phyloP scores from a whole-genome alignment of 805 yeast species.

The Tanozyma kutaoensis region DNA sequence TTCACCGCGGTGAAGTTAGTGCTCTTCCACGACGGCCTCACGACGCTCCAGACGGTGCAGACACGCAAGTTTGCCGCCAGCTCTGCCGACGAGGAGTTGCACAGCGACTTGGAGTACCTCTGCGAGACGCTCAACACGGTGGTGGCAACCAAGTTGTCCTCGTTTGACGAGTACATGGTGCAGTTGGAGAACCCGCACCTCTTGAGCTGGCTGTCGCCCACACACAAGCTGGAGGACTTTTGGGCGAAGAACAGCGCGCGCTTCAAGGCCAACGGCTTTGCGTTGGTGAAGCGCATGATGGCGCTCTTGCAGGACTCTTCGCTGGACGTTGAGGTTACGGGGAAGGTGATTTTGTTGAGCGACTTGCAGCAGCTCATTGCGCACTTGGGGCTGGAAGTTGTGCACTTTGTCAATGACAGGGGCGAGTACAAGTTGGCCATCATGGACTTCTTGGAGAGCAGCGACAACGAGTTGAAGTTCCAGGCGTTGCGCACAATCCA shows the following conservation, averaged over 20 bases:
- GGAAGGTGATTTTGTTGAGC: conserved; percentile 25
- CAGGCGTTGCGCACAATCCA: conserved; percentile 97
- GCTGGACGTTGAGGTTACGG: conserved; percentile 6
- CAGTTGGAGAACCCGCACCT: conserved; percentile 72
- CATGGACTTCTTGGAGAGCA: conserved; percentile 64
- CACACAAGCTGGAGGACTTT: conserved; percentile 77
- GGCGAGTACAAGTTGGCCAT: conserved; percentile 60
- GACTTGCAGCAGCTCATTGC: conserved; percentile 29
- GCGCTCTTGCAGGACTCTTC: conserved; percentile 37
- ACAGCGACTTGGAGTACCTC: conserved; percentile 52
- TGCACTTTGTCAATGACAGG: conserved; percentile 26
- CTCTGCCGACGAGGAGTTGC: conserved; percentile 69
- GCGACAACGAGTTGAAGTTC: conserved; percentile 79
- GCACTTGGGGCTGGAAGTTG: conserved; percentile 24
- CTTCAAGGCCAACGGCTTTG: conserved; percentile 72
- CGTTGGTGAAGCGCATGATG: conserved; percentile 50
- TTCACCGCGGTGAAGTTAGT: conserved; percentile 50
- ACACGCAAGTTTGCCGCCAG: conserved; percentile 76
- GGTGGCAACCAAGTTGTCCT: conserved; percentile 60
- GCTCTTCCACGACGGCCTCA: conserved; percentile 63
- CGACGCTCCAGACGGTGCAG: conserved; percentile 51
- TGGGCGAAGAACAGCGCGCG: conserved; percentile 74
- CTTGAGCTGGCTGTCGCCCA: conserved; percentile 71
- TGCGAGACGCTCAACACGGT: conserved; percentile 53
- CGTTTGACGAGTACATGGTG: conserved; percentile 82